Evolutionary conservation across 768 basidiomycete species (phyloP).

Genomic region (Lactifluus piperatus): DNA sequence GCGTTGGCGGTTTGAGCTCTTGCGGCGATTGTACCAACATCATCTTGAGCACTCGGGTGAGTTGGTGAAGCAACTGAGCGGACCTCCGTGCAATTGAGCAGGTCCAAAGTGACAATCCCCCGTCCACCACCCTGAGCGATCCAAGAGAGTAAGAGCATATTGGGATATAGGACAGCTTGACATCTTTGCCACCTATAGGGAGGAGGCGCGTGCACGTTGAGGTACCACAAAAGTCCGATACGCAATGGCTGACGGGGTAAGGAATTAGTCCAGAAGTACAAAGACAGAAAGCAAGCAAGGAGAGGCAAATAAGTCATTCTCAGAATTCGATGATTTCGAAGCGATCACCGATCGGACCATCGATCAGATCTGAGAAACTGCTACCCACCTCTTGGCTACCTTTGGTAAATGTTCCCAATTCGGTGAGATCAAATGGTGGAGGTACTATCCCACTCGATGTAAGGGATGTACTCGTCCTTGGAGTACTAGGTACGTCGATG

Average conservation of each 20-base stretch:
- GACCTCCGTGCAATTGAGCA: conserved; percentile 81
- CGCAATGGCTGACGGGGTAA: conserved; percentile 59
- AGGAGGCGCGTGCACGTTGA: conserved; percentile 80
- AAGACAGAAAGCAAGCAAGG: not conserved
- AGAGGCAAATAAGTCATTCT: not conserved
- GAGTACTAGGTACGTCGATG: conserved; percentile 26
- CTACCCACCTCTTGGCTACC: conserved; percentile 38
- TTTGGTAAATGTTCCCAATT: conserved; percentile 36
- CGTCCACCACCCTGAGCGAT: conserved; percentile 73
- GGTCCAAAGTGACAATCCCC: conserved; percentile 78
- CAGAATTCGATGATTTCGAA: not conserved
- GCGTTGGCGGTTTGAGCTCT: conserved; percentile 43
- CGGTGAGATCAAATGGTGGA: conserved; percentile 39
- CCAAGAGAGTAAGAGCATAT: conserved; percentile 83
- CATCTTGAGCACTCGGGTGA: conserved; percentile 74
- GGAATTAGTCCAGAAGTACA: conserved; percentile 13
- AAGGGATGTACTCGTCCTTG: conserved; percentile 19
- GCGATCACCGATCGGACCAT: conserved; percentile 10
- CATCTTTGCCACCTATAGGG: conserved; percentile 78
- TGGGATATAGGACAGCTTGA: conserved; percentile 75
- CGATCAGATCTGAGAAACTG: not conserved
- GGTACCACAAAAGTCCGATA: conserved; percentile 82
- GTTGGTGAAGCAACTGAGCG: conserved; percentile 74
- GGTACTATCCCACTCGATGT: conserved; percentile 31
- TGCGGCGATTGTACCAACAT: conserved; percentile 83